Conservation (phyloP, 352 stramenopile species). For the Globisporangium paroecandrum region DNA sequence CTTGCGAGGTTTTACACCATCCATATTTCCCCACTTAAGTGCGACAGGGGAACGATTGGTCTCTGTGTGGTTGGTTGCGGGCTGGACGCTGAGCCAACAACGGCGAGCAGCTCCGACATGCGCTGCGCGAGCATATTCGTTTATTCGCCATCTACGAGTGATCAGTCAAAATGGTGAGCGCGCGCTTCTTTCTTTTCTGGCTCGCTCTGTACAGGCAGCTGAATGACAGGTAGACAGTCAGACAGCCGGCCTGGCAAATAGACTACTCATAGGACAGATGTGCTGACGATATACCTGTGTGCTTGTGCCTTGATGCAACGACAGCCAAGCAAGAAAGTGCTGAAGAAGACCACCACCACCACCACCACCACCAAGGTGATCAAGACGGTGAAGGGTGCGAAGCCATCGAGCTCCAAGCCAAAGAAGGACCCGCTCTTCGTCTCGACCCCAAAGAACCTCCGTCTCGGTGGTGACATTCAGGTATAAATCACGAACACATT, state of each 20-base stretch:
- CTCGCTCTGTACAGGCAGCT: not conserved
- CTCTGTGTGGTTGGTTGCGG: not conserved
- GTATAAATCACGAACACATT: constrained; percentile 47
- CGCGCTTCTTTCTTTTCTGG: not conserved
- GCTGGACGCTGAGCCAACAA: not conserved
- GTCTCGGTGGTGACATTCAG: constrained; percentile 96
- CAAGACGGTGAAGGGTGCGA: constrained; percentile 68
- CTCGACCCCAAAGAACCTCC: constrained; percentile 91
- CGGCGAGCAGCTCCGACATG: not conserved
- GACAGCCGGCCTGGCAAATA: not conserved
- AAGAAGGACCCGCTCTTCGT: constrained; percentile 95
- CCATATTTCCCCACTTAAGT: not conserved
- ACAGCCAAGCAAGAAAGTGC: constrained; percentile 82
- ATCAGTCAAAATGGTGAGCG: constrained; percentile 52
- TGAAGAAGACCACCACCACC: constrained; percentile 70
- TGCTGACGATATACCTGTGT: not conserved
- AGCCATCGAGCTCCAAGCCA: constrained; percentile 53
- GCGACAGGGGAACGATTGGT: not conserved
- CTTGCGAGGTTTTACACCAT: not conserved
- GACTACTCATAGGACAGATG: not conserved
- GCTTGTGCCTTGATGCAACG: not conserved
- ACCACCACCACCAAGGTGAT: constrained; percentile 52
- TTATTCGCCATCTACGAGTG: constrained; percentile 85
- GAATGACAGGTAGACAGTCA: not conserved
- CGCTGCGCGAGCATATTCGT: constrained; percentile 38